Conservation (phyloP, 352 stramenopile species). For the Phytophthora capsici region DNA sequence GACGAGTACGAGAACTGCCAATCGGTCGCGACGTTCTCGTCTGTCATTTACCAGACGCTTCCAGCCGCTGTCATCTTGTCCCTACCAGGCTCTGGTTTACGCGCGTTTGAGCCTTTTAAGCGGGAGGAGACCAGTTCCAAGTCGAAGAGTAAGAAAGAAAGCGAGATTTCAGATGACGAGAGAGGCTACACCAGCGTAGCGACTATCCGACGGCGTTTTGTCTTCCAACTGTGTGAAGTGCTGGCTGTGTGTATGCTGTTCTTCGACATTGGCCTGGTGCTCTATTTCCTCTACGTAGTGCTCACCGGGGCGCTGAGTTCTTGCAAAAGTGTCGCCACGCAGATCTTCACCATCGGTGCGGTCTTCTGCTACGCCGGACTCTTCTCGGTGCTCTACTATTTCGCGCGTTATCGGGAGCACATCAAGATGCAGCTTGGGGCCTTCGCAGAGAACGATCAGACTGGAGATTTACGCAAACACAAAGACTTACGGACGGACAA, state of each 20-base stretch:
- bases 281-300: slow-evolving; percentile 70
- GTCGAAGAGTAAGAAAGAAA: no score
- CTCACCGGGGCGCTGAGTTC: slow-evolving; percentile 62
- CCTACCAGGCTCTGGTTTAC: slow-evolving; percentile 54
- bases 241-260: slow-evolving; percentile 48
- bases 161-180: slow-evolving; percentile 9
- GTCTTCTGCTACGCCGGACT: slow-evolving; percentile 54
- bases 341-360: slow-evolving; percentile 50
- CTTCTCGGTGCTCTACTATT: slow-evolving; percentile 64
- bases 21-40: slow-evolving; percentile 66
- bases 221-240: slow-evolving; percentile 74
- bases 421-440: slow-evolving; percentile 82
- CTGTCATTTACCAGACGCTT: slow-evolving; percentile 62
- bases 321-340: slow-evolving; percentile 43
- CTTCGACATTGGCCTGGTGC: slow-evolving; percentile 45
- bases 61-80: slow-evolving; percentile 54
- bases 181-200: slow-evolving; percentile 36
- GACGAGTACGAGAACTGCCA: slow-evolving; percentile 45
- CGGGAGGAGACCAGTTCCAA: slow-evolving; percentile 15
- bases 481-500: slow-evolving; percentile 33
- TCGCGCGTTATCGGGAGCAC: slow-evolving; percentile 77
- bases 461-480: slow-evolving; percentile 56
- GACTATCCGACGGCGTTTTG: slow-evolving; percentile 63
- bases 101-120: slow-evolving; percentile 71
- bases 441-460: slow-evolving; percentile 76